Evolutionary conservation across 2,329 filamentous ascomycete genomes (phyloP).

Genomic region (Ascocoryne sarcoides): DNA sequence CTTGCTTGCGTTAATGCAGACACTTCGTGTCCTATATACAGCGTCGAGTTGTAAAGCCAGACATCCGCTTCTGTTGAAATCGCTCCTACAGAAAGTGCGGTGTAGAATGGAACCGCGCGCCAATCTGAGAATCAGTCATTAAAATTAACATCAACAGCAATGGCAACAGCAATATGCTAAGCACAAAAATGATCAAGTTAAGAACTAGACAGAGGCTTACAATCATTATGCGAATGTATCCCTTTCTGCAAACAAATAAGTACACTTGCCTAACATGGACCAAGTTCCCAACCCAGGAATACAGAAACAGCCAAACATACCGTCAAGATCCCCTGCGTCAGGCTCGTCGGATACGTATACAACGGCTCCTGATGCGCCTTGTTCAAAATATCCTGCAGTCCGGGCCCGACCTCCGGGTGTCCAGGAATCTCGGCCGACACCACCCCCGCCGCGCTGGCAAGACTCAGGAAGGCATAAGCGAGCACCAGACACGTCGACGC

Average conservation of each 20-base stretch:
- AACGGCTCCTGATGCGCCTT: constrained; percentile 42
- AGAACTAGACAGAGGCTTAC: constrained; percentile 45
- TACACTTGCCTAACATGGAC: no score
- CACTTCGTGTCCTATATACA: constrained; percentile 22
- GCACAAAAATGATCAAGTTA: constrained; percentile 46
- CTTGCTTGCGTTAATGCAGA: constrained; percentile 17
- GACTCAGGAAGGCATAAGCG: constrained; percentile 7
- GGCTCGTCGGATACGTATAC: constrained; percentile 52
- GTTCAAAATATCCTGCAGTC: constrained; percentile 46
- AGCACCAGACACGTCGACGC: constrained; percentile 11
- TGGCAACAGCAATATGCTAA: background rate
- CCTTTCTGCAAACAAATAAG: constrained; percentile 32
- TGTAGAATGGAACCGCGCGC: constrained; percentile 24
- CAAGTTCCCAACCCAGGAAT: no score
- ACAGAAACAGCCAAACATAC: no score
- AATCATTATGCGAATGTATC: constrained; percentile 53
- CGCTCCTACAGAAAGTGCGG: constrained; percentile 18
- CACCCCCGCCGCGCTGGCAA: background rate
- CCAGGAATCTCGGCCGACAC: constrained; percentile 4
- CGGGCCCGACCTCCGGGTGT: constrained; percentile 32
- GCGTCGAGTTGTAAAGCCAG: constrained; percentile 24
- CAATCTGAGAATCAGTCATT: constrained; percentile 44
- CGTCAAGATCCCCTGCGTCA: constrained; percentile 51
- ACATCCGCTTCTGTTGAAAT: constrained; percentile 24
- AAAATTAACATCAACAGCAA: constrained; percentile 36